phyloP scores from a whole-genome alignment of 208 protist genomes.

The Crithidia sp. region DNA sequence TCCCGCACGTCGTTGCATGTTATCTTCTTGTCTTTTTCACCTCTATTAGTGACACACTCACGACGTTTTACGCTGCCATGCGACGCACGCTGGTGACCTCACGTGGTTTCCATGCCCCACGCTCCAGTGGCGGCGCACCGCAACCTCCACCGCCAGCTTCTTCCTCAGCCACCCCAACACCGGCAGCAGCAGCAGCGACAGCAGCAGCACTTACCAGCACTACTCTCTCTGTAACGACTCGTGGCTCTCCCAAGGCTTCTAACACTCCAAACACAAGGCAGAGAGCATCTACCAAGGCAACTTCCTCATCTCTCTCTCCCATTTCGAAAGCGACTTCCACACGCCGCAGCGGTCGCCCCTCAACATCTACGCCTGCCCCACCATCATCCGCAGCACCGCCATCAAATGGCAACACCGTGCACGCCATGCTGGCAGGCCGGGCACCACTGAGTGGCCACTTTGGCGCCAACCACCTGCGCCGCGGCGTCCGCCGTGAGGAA shows the following conservation, averaged over 20 bases:
- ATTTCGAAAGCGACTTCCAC: background rate
- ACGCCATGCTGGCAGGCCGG: background rate
- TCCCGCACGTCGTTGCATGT: too few species aligned
- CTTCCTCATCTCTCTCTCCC: background rate
- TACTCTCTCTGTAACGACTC: too few species aligned
- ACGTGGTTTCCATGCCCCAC: conserved; percentile 57
- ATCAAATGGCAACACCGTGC: background rate
- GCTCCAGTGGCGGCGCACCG: conserved; percentile 17
- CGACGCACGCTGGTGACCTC: conserved; percentile 43
- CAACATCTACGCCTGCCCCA: background rate
- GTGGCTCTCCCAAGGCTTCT: too few species aligned
- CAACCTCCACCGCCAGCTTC: background rate
- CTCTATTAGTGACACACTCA: background rate
- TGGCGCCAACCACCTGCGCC: conserved; percentile 30
- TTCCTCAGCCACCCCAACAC: conserved; percentile 1
- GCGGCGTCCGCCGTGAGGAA: background rate
- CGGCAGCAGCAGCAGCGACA: background rate
- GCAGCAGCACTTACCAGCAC: background rate
- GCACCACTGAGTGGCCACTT: conserved; percentile 28
- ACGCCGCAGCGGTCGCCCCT: too few species aligned
- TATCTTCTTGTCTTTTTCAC: too few species aligned
- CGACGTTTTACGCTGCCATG: conserved; percentile 28
- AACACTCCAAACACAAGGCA: background rate
- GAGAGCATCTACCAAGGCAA: background rate
- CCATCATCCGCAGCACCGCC: background rate